Evolutionary conservation across 371 early-diverging fungal genomes (phyloP), one percentile per base, ranked within the genome.

Genomic region (Dichotomocladium elegans): DNA sequence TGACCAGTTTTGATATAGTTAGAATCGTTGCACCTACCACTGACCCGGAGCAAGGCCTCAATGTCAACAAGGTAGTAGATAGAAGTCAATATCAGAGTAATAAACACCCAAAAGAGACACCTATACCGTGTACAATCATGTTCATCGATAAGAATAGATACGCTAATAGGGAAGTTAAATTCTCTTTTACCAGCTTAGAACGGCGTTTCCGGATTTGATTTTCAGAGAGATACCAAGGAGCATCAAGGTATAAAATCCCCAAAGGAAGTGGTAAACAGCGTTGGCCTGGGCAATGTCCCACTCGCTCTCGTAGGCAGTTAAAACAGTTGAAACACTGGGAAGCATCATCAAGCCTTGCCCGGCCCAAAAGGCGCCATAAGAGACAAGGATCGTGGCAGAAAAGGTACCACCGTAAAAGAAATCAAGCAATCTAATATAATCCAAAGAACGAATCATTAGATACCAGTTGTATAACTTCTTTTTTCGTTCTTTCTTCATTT

Each of bases 241-340:
- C 57, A 74, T 53, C 53, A 70, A 57, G 10, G 73, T 74, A 33
- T 70, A 78, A 10, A 66, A 51, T 11, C 61, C 15, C 78, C 78
- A 78, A 15, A 60, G 58, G 31, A 78, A 52, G 14, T 66, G 45
- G 26, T 66, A 74, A 44, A 62, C 60, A 14, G 68, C 70, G 1
- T 58, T 49, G 11, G 67, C 68, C 19, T 59, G 64, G 35, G 44
- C 57, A 12, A 61, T 44, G 41, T 72, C 71, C 2, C 53, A 53
- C 4, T 61, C 58, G 21, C 48, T 53, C 34, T 55, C 60, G 1
- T 61, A 65, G n/a, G 57, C 61, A 7, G 60, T 51, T 12, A 64
- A 58, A 2, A 62, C 41, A 17, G 60, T 46, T 33, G 61, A 52
- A 28, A 65, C 59, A 12, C 55, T 55, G 4, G 70, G 69, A 12